These are phyloP conservation scores for Raphanus raphanistrum DNA, from an alignment of 345 rosid genomes.

Conservation along the genomic window DNA sequence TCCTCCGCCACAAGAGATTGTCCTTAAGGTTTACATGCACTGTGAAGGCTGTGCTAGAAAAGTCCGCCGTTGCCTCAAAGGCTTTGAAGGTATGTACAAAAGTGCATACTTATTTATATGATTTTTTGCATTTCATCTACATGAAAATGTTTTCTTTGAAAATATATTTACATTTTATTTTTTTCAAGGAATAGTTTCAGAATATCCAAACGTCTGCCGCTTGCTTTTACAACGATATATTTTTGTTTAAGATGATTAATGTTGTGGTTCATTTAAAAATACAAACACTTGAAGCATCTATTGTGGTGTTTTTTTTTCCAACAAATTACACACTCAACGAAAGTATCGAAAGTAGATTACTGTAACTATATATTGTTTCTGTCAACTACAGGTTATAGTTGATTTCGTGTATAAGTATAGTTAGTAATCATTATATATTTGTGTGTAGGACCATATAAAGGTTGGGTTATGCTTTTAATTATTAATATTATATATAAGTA, in stretches of 20 bases:
- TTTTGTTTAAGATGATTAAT: not conserved
- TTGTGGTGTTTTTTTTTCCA: not conserved
- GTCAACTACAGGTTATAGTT: constrained; percentile 18
- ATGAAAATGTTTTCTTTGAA: not conserved
- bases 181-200: not conserved
- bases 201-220: not conserved
- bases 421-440: constrained; percentile 1
- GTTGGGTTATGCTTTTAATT: not conserved
- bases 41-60: constrained; percentile 99
- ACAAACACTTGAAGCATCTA: not conserved
- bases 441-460: constrained; percentile 30
- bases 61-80: constrained; percentile 77
- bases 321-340: not conserved
- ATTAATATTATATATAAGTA: not conserved
- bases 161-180: not conserved
- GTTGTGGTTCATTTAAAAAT: not conserved
- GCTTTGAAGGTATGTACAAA: constrained; percentile 63
- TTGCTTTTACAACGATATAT: not conserved
- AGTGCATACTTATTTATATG: not conserved
- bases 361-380: constrained; percentile 17
- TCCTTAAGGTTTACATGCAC: constrained; percentile 92
- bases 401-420: constrained; percentile 8
- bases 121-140: constrained; percentile 1
- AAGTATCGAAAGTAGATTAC: not conserved
- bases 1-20: constrained; percentile 70